A percentile compares a stretch with the other conserved stretches of the same genome.
Evolutionary conservation across 441 rosid genomes (phyloP).

Genomic region (Eruca vesicaria): DNA sequence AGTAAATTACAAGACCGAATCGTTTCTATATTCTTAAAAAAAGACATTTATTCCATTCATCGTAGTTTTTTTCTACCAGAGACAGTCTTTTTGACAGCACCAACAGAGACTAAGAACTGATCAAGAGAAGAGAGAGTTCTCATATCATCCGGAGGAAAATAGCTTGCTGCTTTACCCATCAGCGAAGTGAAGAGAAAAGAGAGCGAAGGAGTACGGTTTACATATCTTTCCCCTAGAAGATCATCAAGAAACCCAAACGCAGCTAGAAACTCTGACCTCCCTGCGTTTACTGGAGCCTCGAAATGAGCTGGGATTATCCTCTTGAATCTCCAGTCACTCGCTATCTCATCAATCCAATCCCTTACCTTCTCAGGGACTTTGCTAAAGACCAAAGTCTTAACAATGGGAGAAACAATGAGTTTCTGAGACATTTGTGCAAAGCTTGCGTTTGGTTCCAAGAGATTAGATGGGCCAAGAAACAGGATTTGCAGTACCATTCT

Average conservation of each 20-base stretch:
- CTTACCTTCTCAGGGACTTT: slow-evolving; percentile 97
- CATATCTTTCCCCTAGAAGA: slow-evolving; percentile 66
- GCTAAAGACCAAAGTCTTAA: slow-evolving; percentile 88
- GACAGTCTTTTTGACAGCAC: slow-evolving; percentile 89
- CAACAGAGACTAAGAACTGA: slow-evolving; percentile 83
- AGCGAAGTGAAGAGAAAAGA: slow-evolving; percentile 66
- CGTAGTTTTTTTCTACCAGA: slow-evolving; percentile 62
- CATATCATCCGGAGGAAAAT: slow-evolving; percentile 98
- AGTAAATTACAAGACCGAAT: slow-evolving; percentile 2
- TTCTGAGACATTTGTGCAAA: slow-evolving; percentile 93
- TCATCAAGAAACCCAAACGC: slow-evolving; percentile 93
- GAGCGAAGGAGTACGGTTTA: slow-evolving; percentile 69
- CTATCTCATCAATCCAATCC: slow-evolving; percentile 87
- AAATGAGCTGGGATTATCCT: slow-evolving; percentile 95
- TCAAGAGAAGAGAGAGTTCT: slow-evolving; percentile 89
- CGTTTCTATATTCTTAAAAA: not conserved
- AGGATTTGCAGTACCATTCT: slow-evolving; percentile 96
- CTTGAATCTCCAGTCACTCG: slow-evolving; percentile 84
- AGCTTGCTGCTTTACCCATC: slow-evolving; percentile 91
- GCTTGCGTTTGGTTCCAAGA: slow-evolving; percentile 90
- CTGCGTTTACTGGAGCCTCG: slow-evolving; percentile 80
- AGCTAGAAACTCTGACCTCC: slow-evolving; percentile 79
- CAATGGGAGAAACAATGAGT: slow-evolving; percentile 93
- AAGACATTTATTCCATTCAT: slow-evolving; percentile 22
- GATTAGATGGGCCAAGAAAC: slow-evolving; percentile 92